phyloP scores from a whole-genome alignment of 1,139 yeast genomes.

The Taphrina confusa region DNA sequence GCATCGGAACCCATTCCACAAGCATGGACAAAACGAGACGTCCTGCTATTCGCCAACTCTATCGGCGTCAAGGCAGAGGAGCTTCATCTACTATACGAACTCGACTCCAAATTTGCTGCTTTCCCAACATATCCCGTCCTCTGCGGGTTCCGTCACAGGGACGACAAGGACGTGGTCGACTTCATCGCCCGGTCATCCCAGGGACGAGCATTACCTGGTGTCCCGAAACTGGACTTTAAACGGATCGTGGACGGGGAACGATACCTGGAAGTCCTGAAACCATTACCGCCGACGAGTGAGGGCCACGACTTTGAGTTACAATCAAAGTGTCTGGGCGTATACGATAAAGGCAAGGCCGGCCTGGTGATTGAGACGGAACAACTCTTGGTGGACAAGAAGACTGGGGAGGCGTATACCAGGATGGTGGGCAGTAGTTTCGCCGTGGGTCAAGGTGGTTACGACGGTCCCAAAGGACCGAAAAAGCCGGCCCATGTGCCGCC shows the following conservation, averaged over 20 bases:
- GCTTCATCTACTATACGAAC: slow-evolving; percentile 27
- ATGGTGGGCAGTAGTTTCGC: slow-evolving; percentile 28
- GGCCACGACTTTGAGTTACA: slow-evolving; percentile 28
- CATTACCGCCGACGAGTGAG: slow-evolving; percentile 17
- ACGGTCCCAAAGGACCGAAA: slow-evolving; percentile 27
- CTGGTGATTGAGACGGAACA: slow-evolving; percentile 30
- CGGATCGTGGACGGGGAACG: slow-evolving; percentile 33
- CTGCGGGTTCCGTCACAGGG: slow-evolving; percentile 26
- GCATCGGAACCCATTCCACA: slow-evolving; percentile 21
- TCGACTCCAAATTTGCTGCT: slow-evolving; percentile 27
- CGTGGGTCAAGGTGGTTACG: slow-evolving; percentile 33
- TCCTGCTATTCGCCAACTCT: slow-evolving; percentile 29
- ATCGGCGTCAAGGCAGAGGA: slow-evolving; percentile 32
- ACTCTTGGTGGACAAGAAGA: slow-evolving; percentile 24
- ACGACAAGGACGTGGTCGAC: slow-evolving; percentile 27
- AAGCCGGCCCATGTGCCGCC: slow-evolving; percentile 27
- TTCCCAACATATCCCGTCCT: slow-evolving; percentile 33
- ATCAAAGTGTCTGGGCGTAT: slow-evolving; percentile 24
- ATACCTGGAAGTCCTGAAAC: slow-evolving; percentile 27
- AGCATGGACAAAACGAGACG: slow-evolving; percentile 33
- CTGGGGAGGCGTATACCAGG: slow-evolving; percentile 28
- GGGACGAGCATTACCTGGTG: slow-evolving; percentile 25
- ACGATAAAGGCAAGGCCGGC: slow-evolving; percentile 34
- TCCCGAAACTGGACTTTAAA: slow-evolving; percentile 28
- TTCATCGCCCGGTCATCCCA: slow-evolving; percentile 24